Evolutionary conservation across 169 alveolate species (phyloP).

Genomic region (Plasmodium adleri): DNA sequence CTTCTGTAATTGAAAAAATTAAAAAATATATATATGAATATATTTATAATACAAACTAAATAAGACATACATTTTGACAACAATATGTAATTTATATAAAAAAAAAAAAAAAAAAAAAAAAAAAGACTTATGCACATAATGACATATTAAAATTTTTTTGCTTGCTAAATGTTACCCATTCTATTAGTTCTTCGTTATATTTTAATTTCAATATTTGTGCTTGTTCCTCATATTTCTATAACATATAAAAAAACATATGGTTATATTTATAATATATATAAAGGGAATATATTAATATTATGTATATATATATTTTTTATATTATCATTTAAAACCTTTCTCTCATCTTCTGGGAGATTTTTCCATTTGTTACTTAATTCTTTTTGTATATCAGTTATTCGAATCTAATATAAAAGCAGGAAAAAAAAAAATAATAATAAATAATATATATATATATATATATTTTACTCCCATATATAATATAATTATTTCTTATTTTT

Average conservation of each 20-base stretch:
- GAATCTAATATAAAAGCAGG: constrained; percentile 23
- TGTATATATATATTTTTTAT: neutral
- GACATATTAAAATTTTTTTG: neutral
- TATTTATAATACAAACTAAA: neutral
- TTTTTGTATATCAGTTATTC: constrained; percentile 73
- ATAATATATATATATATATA: neutral
- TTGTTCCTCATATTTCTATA: constrained; percentile 55
- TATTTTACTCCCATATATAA: neutral
- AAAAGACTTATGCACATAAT: too few relatives aligned
- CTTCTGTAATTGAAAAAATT: constrained; percentile 16
- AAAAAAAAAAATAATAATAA: neutral
- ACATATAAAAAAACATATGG: neutral
- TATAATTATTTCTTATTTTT: constrained; percentile 10
- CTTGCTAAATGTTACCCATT: constrained; percentile 52
- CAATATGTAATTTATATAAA: too few relatives aligned
- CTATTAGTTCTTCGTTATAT: constrained; percentile 64
- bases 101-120: too few relatives aligned
- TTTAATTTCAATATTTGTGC: constrained; percentile 58
- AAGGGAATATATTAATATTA: neutral
- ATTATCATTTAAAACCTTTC: constrained; percentile 26
- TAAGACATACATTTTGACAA: too few relatives aligned
- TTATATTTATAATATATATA: neutral
- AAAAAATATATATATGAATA: neutral
- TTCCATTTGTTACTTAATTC: constrained; percentile 74
- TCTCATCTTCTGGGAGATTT: constrained; percentile 49